These are phyloP conservation scores for Metschnikowia kofuensis DNA, from an alignment of 805 yeast genomes.

Conservation along the genomic window DNA sequence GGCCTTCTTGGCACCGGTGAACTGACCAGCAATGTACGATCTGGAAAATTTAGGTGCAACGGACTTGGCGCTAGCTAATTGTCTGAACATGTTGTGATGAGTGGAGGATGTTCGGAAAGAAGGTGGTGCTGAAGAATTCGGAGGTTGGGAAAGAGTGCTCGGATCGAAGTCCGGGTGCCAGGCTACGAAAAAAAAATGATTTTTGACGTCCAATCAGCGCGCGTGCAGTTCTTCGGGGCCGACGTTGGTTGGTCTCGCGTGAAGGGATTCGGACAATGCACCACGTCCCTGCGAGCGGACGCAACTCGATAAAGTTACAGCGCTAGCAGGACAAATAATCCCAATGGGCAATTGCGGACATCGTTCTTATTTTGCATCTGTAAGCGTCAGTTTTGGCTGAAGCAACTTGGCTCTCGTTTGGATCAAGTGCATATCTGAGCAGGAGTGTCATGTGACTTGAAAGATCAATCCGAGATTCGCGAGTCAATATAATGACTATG, in stretches of 20 bases:
- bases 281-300: no score
- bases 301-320: no score
- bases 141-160: conserved; percentile 1
- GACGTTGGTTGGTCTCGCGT: conserved; percentile 1
- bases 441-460: no score
- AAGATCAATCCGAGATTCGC: no score
- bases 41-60: conserved; percentile 28
- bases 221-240: conserved; percentile 17
- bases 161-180: conserved; percentile 8
- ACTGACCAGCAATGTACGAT: conserved; percentile 60
- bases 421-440: no score
- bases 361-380: no score
- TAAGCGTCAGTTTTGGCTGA: no score
- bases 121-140: conserved; percentile 9
- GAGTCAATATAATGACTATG: no score
- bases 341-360: no score
- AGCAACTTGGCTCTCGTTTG: no score
- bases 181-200: conserved; percentile 15
- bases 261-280: neutral
- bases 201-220: conserved; percentile 19
- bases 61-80: conserved; percentile 19
- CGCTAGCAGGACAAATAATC: no score
- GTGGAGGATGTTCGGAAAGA: conserved; percentile 6
- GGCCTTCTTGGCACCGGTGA: conserved; percentile 59
- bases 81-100: conserved; percentile 18